phyloP scores from a whole-genome alignment of 106 monocot species.

The Dioscorea dumetorum region DNA sequence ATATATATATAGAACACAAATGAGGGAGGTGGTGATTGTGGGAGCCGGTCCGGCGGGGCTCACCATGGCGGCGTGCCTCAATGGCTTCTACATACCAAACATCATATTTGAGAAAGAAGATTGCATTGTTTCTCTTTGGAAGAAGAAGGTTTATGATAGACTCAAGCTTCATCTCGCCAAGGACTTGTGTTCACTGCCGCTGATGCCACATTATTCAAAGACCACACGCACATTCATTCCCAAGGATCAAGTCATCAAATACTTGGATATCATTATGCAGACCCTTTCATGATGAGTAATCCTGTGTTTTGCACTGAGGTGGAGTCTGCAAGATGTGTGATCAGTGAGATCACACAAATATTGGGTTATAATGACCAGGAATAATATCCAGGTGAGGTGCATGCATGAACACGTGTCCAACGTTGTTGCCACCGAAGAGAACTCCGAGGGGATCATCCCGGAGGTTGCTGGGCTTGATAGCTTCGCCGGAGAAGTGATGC shows the following conservation, averaged over 20 bases:
- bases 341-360: background rate
- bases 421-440: conserved; percentile 27
- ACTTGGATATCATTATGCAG: conserved; percentile 15
- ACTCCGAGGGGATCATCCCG: conserved; percentile 9
- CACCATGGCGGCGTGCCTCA: no score
- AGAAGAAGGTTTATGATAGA: conserved; percentile 12
- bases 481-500: conserved; percentile 11
- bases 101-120: conserved; percentile 11
- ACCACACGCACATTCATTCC: conserved; percentile 1
- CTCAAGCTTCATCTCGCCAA: conserved; percentile 23
- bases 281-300: background rate
- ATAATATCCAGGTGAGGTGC: background rate
- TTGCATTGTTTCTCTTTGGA: conserved; percentile 18
- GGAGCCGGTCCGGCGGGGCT: conserved; percentile 22
- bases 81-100: background rate
- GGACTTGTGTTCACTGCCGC: conserved; percentile 17
- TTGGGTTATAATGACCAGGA: background rate
- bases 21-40: conserved; percentile 11
- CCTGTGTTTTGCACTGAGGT: background rate
- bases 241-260: conserved; percentile 11
- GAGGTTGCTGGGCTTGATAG: conserved; percentile 8
- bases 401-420: background rate
- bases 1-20: no score
- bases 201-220: conserved; percentile 4
- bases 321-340: conserved; percentile 1